Conservation (phyloP, 805 yeast genomes). For the Kluyveromyces starmeri region DNA sequence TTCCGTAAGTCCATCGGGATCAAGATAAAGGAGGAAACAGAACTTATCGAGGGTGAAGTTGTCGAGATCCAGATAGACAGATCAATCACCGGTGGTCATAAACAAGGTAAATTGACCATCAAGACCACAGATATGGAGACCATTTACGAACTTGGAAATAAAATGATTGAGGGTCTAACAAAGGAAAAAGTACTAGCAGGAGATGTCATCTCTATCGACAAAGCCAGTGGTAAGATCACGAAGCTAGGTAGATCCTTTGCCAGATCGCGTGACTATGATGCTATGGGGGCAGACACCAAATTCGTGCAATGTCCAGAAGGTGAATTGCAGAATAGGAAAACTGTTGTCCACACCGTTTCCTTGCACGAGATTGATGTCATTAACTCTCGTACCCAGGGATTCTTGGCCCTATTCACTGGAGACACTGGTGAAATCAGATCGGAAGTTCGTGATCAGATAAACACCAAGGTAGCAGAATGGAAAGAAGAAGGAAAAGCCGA, state of each 20-base stretch:
- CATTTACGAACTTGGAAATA: slow-evolving; percentile 86
- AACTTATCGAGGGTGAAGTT: slow-evolving; percentile 96
- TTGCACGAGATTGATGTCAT: slow-evolving; percentile 96
- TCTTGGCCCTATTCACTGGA: slow-evolving; percentile 88
- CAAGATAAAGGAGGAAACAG: slow-evolving; percentile 93
- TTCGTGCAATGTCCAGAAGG: slow-evolving; percentile 99
- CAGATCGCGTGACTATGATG: slow-evolving; percentile 95
- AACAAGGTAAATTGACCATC: slow-evolving; percentile 95
- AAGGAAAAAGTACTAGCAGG: slow-evolving; percentile 96
- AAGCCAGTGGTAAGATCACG: slow-evolving; percentile 88
- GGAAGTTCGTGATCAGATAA: slow-evolving; percentile 93
- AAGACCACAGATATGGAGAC: slow-evolving; percentile 99
- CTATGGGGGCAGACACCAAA: slow-evolving; percentile 96
- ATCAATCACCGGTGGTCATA: slow-evolving; percentile 93
- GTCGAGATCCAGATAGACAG: slow-evolving; percentile 94
- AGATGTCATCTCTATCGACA: slow-evolving; percentile 91
- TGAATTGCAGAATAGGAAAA: slow-evolving; percentile 90
- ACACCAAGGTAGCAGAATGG: slow-evolving; percentile 96
- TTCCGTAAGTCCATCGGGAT: slow-evolving; percentile 94
- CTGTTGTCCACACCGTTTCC: slow-evolving; percentile 95
- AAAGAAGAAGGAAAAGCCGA: slow-evolving; percentile 98
- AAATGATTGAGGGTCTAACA: slow-evolving; percentile 89
- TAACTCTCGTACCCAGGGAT: slow-evolving; percentile 96
- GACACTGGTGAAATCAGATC: slow-evolving; percentile 97
- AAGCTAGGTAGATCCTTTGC: slow-evolving; percentile 94